A percentile compares a stretch with the other conserved stretches of the same genome.
phyloP scores from a whole-genome alignment of 306 rosid genomes.

The Begonia fuchsioides region DNA sequence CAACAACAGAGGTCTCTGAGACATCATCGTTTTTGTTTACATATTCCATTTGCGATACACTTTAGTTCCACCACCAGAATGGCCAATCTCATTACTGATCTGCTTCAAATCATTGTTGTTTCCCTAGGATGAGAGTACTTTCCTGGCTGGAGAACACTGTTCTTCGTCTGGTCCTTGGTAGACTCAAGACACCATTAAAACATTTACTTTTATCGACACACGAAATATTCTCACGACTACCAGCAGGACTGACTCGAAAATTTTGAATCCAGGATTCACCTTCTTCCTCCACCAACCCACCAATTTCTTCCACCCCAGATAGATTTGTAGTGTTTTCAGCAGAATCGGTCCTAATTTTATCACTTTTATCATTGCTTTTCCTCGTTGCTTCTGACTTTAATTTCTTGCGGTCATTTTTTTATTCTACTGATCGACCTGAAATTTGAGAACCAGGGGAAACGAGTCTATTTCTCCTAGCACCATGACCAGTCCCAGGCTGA shows the following conservation, averaged over 20 bases:
- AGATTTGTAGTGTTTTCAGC: slow-evolving; percentile 16
- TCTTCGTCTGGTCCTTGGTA: slow-evolving; percentile 22
- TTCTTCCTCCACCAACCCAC: slow-evolving; percentile 16
- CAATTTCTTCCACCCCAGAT: slow-evolving; percentile 27
- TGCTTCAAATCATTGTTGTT: slow-evolving; percentile 24
- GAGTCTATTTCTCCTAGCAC: slow-evolving; percentile 21
- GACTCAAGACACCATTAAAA: slow-evolving; percentile 28
- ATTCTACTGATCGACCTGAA: slow-evolving; percentile 23
- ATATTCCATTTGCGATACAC: slow-evolving; percentile 21
- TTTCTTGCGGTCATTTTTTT: slow-evolving; percentile 18
- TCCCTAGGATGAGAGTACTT: slow-evolving; percentile 15
- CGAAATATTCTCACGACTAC: slow-evolving; percentile 13
- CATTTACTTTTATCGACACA: slow-evolving; percentile 21
- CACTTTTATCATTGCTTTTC: slow-evolving; percentile 18
- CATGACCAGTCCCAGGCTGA: slow-evolving; percentile 33
- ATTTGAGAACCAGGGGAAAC: slow-evolving; percentile 21
- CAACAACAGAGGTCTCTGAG: slow-evolving; percentile 55
- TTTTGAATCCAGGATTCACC: slow-evolving; percentile 24
- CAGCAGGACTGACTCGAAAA: slow-evolving; percentile 21
- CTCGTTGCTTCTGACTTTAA: slow-evolving; percentile 23
- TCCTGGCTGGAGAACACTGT: slow-evolving; percentile 17
- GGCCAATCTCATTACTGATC: slow-evolving; percentile 23
- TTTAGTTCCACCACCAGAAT: slow-evolving; percentile 19
- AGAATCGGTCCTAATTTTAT: slow-evolving; percentile 16
- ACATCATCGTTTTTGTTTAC: slow-evolving; percentile 43